Evolutionary conservation across 148 eudicot genomes (phyloP).

Genomic region (Silene latifolia): DNA sequence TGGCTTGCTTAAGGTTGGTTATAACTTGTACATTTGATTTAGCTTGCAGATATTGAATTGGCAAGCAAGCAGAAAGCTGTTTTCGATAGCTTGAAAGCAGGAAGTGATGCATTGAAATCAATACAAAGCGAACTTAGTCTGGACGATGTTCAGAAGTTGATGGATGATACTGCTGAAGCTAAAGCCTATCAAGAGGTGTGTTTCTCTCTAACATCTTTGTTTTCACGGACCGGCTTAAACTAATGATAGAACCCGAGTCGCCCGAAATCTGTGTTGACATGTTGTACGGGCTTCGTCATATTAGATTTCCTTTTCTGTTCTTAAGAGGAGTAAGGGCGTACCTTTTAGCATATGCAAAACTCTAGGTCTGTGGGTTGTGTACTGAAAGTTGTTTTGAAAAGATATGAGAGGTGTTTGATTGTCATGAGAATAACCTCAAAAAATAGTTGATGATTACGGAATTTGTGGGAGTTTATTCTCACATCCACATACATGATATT

Average conservation of each 20-base stretch:
- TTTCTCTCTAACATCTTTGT: slow-evolving; percentile 1
- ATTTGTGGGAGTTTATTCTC: neutral
- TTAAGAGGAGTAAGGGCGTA: neutral
- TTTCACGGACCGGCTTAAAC: neutral
- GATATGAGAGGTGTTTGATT: too few species aligned
- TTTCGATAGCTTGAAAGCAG: slow-evolving; percentile 83
- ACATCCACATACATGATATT: too few species aligned
- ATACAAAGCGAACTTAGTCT: slow-evolving; percentile 86
- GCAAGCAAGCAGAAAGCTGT: slow-evolving; percentile 97
- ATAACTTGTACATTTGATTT: slow-evolving; percentile 27
- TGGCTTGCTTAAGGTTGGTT: neutral
- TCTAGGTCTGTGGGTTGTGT: neutral
- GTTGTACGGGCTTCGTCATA: neutral
- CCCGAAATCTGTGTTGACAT: neutral
- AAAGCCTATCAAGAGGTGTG: slow-evolving; percentile 98
- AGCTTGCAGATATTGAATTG: slow-evolving; percentile 98
- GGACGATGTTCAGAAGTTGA: slow-evolving; percentile 93
- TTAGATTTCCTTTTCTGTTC: neutral
- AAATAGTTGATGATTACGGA: too few species aligned
- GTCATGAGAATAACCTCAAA: too few species aligned
- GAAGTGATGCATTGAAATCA: slow-evolving; percentile 82
- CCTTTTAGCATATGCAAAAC: neutral
- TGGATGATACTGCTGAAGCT: slow-evolving; percentile 98
- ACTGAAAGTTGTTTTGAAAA: too few species aligned
- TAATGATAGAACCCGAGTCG: neutral